A percentile compares a stretch with the other conserved stretches of the same genome.
Evolutionary conservation across 306 rosid genomes (phyloP).

Genomic region (Prunus dulcis): DNA sequence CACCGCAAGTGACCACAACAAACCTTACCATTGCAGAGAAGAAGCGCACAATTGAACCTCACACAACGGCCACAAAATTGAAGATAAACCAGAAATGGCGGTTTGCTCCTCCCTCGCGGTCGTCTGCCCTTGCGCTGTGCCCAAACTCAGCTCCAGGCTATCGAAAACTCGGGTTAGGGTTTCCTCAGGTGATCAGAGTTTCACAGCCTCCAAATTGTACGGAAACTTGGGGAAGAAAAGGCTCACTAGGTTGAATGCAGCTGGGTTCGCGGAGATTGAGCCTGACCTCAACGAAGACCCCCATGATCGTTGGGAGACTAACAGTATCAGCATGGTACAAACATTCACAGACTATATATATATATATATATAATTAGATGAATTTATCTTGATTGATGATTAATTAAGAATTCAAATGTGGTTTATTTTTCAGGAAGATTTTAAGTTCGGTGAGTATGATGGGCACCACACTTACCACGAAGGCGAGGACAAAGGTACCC

Average conservation of each 20-base stretch:
- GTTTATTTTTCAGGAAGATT: conserved; percentile 67
- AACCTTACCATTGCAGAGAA: background rate
- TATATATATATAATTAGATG: background rate
- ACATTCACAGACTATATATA: background rate
- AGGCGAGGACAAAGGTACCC: conserved; percentile 56
- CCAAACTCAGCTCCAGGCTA: conserved; percentile 34
- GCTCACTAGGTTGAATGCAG: conserved; percentile 47
- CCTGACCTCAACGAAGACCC: conserved; percentile 89
- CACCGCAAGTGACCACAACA: background rate
- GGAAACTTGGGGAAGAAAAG: conserved; percentile 23
- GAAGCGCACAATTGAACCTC: conserved; percentile 4
- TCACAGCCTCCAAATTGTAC: conserved; percentile 19
- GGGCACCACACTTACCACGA: conserved; percentile 80
- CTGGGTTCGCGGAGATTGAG: conserved; percentile 64
- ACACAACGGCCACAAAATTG: conserved; percentile 19
- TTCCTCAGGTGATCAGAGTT: background rate
- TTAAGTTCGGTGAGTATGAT: conserved; percentile 66
- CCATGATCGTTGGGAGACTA: conserved; percentile 51
- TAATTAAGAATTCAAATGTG: background rate
- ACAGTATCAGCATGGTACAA: conserved; percentile 54
- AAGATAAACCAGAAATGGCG: conserved; percentile 49
- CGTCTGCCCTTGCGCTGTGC: conserved; percentile 30
- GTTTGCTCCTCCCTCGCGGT: conserved; percentile 41
- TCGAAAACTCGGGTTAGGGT: conserved; percentile 3
- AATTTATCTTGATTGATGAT: background rate